These are phyloP conservation scores for Arctium minus DNA, from an alignment of 129 eudicot genomes.

Conservation along the genomic window DNA sequence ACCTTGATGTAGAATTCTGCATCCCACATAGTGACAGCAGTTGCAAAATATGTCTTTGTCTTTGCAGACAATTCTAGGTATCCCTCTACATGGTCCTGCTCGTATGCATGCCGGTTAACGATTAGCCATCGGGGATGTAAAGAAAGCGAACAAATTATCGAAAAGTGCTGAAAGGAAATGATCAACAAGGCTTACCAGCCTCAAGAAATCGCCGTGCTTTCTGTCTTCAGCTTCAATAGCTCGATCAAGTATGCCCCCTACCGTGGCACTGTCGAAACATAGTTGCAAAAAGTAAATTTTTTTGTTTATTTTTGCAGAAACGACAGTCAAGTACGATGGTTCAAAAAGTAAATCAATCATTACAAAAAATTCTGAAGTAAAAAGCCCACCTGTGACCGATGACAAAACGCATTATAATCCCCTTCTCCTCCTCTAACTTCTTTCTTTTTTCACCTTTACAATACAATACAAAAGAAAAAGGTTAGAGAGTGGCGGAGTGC, in stretches of 20 bases:
- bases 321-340: neutral
- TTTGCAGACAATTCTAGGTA: slow-evolving; percentile 85
- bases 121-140: neutral
- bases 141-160: neutral
- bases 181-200: slow-evolving; percentile 49
- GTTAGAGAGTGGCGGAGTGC: neutral
- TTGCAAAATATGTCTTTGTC: slow-evolving; percentile 77
- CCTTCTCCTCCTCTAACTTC: slow-evolving; percentile 84
- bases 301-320: neutral
- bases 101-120: neutral
- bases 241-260: slow-evolving; percentile 76
- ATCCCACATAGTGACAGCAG: slow-evolving; percentile 87
- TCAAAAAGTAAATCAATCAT: neutral
- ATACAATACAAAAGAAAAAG: neutral
- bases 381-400: slow-evolving; percentile 76
- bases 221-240: slow-evolving; percentile 81
- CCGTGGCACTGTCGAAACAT: slow-evolving; percentile 53
- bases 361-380: neutral
- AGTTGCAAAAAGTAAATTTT: neutral
- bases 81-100: slow-evolving; percentile 86
- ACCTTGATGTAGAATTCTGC: slow-evolving; percentile 92
- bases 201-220: slow-evolving; percentile 79
- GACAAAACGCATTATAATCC: slow-evolving; percentile 85
- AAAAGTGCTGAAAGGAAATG: neutral
- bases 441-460: slow-evolving; percentile 67